Evolutionary conservation across 345 rosid species (phyloP), one percentile per base, ranked within the genome.

Genomic region (Hevea brasiliensis): DNA sequence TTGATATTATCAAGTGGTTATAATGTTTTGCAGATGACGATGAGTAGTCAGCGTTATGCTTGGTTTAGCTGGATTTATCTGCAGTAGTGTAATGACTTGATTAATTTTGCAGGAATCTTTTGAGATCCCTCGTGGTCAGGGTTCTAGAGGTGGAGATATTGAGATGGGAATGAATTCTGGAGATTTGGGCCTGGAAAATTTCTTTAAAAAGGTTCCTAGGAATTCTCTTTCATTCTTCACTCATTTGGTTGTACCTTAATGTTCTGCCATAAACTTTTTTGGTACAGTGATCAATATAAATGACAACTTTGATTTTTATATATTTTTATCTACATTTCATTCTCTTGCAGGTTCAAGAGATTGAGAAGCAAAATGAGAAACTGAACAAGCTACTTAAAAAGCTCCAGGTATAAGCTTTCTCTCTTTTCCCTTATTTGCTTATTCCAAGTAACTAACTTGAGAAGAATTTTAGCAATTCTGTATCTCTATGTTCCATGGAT

Each of bases 301-400:
- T 14, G 4, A 47, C 24, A 26, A 24, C 66, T 5, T 24, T 59
- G 35, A 1, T 63, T n/a, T 58, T 56, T 58, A 20, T 21, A 11
- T 42, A 42, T 44, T 54, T 59, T 32, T 32, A 1, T 32, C 37
- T 17, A 12, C 50, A 21, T 21, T 41, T 50, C 14, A 26, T 66
- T 60, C 29, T 77, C 76, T 64, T 53, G 51, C 81, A 95, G 99
- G 92, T 95, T 76, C 89, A 91, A 80, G 98, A 91, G 41, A 89
- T 95, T 59, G 98, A 95, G 53, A 89, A 85, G 81, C 94, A 88
- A 85, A 82, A 85, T 69, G 97, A 87, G 81, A 89, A 89, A 86
- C 87, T 95, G 76, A 89, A 92, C 57, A 87, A 81, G 81, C 85
- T 87, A 72, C 98, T 92, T 65, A 87, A 71, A 82, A 92, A 87